Percentiles rank a stretch among this genome's conserved stretches.
Evolutionary conservation across 345 rosid species (phyloP).

Genomic region (Pistacia atlantica): DNA sequence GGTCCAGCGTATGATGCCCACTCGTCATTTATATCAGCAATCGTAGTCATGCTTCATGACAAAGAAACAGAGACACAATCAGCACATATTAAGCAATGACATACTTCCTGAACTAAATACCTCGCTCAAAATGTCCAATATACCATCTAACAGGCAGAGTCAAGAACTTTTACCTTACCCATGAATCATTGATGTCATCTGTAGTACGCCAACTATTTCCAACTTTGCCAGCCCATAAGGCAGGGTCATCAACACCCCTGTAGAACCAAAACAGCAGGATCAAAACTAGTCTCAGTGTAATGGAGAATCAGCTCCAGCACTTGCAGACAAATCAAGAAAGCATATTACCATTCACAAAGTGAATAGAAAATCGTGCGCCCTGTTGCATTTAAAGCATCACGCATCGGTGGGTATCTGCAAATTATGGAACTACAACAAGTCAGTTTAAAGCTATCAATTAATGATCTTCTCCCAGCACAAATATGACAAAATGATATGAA

Average conservation of each 20-base stretch:
- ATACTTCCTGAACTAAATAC: slow-evolving; percentile 5
- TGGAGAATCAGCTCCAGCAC: not conserved
- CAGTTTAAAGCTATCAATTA: slow-evolving; percentile 8
- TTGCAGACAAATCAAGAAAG: not conserved
- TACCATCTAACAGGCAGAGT: not conserved
- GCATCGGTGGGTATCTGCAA: slow-evolving; percentile 94
- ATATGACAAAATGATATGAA: slow-evolving; percentile 29
- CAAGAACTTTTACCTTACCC: slow-evolving; percentile 77
- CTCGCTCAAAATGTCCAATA: too few relatives aligned
- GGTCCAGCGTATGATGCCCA: slow-evolving; percentile 99
- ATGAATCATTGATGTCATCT: slow-evolving; percentile 87
- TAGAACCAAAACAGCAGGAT: slow-evolving; percentile 23
- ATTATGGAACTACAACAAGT: slow-evolving; percentile 17
- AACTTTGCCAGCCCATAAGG: slow-evolving; percentile 88
- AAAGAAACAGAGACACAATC: slow-evolving; percentile 20
- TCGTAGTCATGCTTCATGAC: slow-evolving; percentile 76
- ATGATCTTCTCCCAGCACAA: slow-evolving; percentile 14
- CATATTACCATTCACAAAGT: slow-evolving; percentile 85
- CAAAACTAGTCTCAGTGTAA: slow-evolving; percentile 8
- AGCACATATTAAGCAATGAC: not conserved
- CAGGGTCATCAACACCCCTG: slow-evolving; percentile 96
- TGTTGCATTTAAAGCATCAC: slow-evolving; percentile 77
- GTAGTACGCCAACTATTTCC: slow-evolving; percentile 99
- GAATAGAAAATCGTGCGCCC: slow-evolving; percentile 80
- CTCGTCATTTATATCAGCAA: slow-evolving; percentile 91